A percentile compares a stretch with the other conserved stretches of the same genome.
phyloP scores from a whole-genome alignment of 345 rosid genomes.

The Brassica cretica region DNA sequence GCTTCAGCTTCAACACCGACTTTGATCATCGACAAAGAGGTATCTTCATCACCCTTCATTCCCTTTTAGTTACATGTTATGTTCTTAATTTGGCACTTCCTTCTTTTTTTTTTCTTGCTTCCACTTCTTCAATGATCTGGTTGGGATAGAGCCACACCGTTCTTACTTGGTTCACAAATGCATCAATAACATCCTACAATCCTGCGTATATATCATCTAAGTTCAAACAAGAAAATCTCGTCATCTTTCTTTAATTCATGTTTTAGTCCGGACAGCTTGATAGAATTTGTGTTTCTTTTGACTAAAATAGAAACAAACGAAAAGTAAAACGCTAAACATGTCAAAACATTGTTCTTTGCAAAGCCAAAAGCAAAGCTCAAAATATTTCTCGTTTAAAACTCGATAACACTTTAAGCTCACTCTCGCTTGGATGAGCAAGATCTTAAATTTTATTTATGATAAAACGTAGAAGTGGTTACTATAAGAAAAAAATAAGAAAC shows the following conservation, averaged over 20 bases:
- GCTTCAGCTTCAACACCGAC: slow-evolving; percentile 10
- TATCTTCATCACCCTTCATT: slow-evolving; percentile 1
- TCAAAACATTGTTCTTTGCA: neutral
- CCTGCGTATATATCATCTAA: neutral
- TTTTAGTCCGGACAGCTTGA: neutral
- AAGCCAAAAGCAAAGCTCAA: neutral
- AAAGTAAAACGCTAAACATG: neutral
- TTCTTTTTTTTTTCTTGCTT: neutral
- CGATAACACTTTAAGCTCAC: neutral
- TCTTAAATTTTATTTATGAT: neutral
- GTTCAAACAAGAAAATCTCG: neutral
- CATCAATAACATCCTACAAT: neutral
- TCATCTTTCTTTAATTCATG: neutral
- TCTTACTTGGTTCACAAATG: neutral
- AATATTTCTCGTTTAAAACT: neutral
- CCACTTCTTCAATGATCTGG: neutral
- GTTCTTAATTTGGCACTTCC: neutral
- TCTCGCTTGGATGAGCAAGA: neutral
- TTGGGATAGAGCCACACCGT: neutral
- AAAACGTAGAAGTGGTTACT: neutral
- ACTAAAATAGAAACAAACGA: neutral
- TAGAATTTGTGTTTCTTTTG: neutral
- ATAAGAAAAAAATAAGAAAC: neutral
- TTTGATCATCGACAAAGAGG: slow-evolving; percentile 21
- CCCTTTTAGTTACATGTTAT: neutral